Evolutionary conservation across 345 rosid genomes (phyloP), one percentile per base, ranked within the genome.

Genomic region (Durio zibethinus): DNA sequence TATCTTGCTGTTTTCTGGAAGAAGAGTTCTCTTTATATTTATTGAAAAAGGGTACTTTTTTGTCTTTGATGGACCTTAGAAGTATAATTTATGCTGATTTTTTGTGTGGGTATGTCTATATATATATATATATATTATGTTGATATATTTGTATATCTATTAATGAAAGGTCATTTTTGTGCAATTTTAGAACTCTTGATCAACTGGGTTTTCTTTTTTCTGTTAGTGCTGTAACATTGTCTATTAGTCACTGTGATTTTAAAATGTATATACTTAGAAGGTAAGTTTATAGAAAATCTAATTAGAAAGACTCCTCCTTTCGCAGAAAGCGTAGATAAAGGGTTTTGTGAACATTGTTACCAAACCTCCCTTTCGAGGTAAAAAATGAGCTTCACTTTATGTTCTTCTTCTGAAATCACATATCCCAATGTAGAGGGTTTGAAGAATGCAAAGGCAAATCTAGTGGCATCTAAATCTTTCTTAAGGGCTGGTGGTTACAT

Each of bases 401-500:
- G 85, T 48, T 83, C 87, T 1, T 86, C 84, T 75, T 57, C 81
- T 10, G 88, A 90, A 79, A 6, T 88, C 75, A 47, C 78, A 70
- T 82, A 81, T 82, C 80, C 83, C 42, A 83, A 76, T 71, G 65
- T 83, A 14, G 85, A 78, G 74, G 82, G 85, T 79, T 63, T 73
- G 75, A 86, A 79, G 40, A 79, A 76, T 52, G 38, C 69, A 14
- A 80, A 66, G 10, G 73, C 62, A 33, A 82, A 45, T 1, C 76
- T 76, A 45, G 61, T 64, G 40, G 76, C 76, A 15, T 33, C 81
- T 47, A 86, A 84, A 50, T 78, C 88, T 4, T 79, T 79, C 79
- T 56, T 69, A 15, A 84, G 56, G 67, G 76, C 66, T 56, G 85
- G 86, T 78, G 79, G 80, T 62, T 64, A 11, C 53, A 74, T 73